Evolutionary conservation across 176 grass and related monocot species (phyloP).

Genomic region (Triticum aestivum): IWGSC_CS_RefSeq_v2.1 NC_057806.1:613382845-613383344

Average conservation of each 20-base stretch:
- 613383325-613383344: slow-evolving; percentile 55
- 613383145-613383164: slow-evolving; percentile 56
- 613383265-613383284: slow-evolving; percentile 87
- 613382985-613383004: slow-evolving; percentile 91
- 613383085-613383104: slow-evolving; percentile 16
- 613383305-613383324: slow-evolving; percentile 66
- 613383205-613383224: background rate
- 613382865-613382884: background rate
- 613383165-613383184: slow-evolving; percentile 66
- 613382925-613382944: background rate
- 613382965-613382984: slow-evolving; percentile 91
- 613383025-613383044: slow-evolving; percentile 60
- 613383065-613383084: slow-evolving; percentile 6
- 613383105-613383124: slow-evolving; percentile 41
- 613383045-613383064: slow-evolving; percentile 24
- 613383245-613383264: slow-evolving; percentile 77
- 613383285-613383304: slow-evolving; percentile 89
- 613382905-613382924: background rate
- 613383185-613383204: slow-evolving; percentile 10
- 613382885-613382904: background rate
- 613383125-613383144: slow-evolving; percentile 58
- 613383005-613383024: slow-evolving; percentile 62
- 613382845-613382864: slow-evolving; percentile 57
- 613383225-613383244: background rate
- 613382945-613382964: slow-evolving; percentile 39